Evolutionary conservation across 257 asterid genomes (phyloP).

Genomic region (Fraxinus quadrangulata): DNA sequence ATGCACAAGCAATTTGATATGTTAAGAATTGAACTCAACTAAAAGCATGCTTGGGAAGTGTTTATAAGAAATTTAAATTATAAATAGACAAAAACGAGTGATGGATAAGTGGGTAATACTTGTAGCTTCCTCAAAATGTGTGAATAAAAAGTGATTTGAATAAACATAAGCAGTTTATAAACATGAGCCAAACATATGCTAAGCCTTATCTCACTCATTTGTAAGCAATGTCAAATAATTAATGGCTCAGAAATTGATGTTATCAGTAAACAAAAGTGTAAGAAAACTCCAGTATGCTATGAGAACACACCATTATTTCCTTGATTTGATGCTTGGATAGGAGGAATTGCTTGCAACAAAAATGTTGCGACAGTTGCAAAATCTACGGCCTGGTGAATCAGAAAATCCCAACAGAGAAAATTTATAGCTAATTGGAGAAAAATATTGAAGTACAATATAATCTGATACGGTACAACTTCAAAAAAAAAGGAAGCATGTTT

Average conservation of each 20-base stretch:
- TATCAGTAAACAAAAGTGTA: neutral
- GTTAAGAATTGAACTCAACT: neutral
- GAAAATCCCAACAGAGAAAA: constrained; percentile 2
- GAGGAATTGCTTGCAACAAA: constrained; percentile 81
- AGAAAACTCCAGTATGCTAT: constrained; percentile 19
- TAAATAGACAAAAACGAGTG: too few relatives aligned
- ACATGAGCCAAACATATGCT: too few relatives aligned
- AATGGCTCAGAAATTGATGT: neutral
- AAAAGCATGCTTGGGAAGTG: too few relatives aligned
- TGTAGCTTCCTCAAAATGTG: too few relatives aligned
- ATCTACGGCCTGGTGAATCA: constrained; percentile 68
- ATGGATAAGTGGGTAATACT: too few relatives aligned
- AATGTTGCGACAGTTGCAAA: constrained; percentile 71
- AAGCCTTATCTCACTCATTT: neutral
- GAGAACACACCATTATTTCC: constrained; percentile 55
- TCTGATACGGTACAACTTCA: constrained; percentile 6
- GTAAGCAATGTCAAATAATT: neutral
- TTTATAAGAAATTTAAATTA: too few relatives aligned
- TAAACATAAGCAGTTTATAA: too few relatives aligned
- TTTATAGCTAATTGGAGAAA: constrained; percentile 22
- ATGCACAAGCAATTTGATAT: constrained; percentile 14
- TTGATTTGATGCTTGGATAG: constrained; percentile 52
- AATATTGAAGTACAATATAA: constrained; percentile 3
- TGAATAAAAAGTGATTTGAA: too few relatives aligned
- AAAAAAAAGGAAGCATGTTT: neutral